Evolutionary conservation across 148 eudicot species (phyloP).

Genomic region (Rhododendron ovatum): DNA sequence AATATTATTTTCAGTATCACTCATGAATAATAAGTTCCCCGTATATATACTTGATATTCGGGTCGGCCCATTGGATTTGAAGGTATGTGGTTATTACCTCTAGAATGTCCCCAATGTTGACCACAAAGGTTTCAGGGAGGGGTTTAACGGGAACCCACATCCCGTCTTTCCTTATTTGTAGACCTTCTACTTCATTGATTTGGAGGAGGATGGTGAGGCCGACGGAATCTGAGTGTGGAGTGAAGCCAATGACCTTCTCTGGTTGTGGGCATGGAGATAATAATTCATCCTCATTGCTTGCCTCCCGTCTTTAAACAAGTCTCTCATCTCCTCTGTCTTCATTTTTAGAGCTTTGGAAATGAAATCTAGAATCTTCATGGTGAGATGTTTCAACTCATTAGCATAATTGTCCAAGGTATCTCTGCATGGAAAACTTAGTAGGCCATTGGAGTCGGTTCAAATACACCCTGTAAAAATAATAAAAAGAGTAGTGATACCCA

Average conservation of each 20-base stretch:
- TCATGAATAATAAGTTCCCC: too few relatives aligned
- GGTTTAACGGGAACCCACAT: not conserved
- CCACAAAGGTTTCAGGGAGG: constrained; percentile 9
- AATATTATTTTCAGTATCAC: too few relatives aligned
- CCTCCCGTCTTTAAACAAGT: constrained; percentile 6
- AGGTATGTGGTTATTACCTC: not conserved
- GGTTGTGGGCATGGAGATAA: constrained; percentile 31
- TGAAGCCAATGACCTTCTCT: constrained; percentile 19
- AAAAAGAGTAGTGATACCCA: not conserved
- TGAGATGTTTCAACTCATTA: constrained; percentile 6
- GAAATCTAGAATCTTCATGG: constrained; percentile 6
- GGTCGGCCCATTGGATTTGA: too few relatives aligned
- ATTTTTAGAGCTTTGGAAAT: constrained; percentile 13
- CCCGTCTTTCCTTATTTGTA: not conserved
- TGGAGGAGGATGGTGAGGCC: constrained; percentile 2
- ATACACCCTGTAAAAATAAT: not conserved
- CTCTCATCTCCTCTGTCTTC: not conserved
- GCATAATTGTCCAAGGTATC: constrained; percentile 16
- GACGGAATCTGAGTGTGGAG: constrained; percentile 6
- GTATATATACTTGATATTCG: too few relatives aligned
- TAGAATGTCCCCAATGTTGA: constrained; percentile 11
- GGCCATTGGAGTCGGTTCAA: not conserved
- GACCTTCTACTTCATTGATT: not conserved
- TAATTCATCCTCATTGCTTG: constrained; percentile 20
- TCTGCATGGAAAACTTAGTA: not conserved